Evolutionary conservation across 352 stramenopile species (phyloP).

Genomic region (Pythium brassicae): DNA sequence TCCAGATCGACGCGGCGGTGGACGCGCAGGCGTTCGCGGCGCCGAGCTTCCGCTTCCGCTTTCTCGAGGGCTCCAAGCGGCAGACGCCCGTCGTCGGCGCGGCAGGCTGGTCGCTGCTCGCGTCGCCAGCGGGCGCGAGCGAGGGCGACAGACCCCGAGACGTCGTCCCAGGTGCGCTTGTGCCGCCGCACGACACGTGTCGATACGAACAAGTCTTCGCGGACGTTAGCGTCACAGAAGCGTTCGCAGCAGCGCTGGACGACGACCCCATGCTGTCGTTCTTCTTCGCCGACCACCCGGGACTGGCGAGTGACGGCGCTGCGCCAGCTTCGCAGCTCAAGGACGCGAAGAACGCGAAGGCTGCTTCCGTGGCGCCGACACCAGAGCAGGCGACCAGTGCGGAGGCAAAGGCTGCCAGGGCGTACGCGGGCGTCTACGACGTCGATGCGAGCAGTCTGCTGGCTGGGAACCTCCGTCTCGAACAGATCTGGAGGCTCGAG

Average conservation of each 20-base stretch:
- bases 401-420: constrained; percentile 17
- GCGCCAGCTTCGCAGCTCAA: constrained; percentile 19
- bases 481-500: constrained; percentile 34
- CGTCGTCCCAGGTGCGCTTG: background rate
- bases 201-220: constrained; percentile 47
- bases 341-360: constrained; percentile 25
- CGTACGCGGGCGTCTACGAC: constrained; percentile 52
- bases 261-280: constrained; percentile 60
- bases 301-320: constrained; percentile 4
- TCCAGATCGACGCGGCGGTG: constrained; percentile 53
- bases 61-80: constrained; percentile 60
- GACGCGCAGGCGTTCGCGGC: constrained; percentile 34
- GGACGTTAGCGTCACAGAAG: constrained; percentile 44
- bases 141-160: constrained; percentile 3
- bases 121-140: constrained; percentile 1
- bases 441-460: constrained; percentile 59
- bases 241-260: constrained; percentile 39
- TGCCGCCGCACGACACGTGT: constrained; percentile 8
- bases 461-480: constrained; percentile 24
- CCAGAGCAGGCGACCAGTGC: background rate
- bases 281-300: constrained; percentile 52
- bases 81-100: constrained; percentile 36
- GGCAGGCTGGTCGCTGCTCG: constrained; percentile 27
- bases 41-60: constrained; percentile 63
- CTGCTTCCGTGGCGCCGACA: constrained; percentile 8